These are phyloP conservation scores for Gremmenia infestans DNA, from an alignment of 2,329 filamentous ascomycete species.

Conservation along the genomic window DNA sequence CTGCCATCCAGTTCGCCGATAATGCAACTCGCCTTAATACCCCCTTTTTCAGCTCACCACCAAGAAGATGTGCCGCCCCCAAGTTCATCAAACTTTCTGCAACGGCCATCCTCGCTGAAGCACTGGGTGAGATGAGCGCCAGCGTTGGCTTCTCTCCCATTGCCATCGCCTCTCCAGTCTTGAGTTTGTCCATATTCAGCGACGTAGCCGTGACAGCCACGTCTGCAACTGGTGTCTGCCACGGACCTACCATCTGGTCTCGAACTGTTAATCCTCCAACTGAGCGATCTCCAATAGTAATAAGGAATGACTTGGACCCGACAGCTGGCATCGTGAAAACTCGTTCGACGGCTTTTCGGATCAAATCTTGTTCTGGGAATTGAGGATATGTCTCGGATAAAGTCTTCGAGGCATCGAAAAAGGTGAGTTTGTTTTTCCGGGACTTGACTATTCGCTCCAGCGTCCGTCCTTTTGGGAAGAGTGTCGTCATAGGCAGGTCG, in stretches of 20 bases:
- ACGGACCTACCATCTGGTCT: constrained; percentile 94
- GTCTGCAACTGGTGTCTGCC: constrained; percentile 92
- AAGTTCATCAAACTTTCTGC: constrained; percentile 92
- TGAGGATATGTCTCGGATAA: constrained; percentile 51
- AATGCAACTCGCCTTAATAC: constrained; percentile 65
- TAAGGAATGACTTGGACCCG: constrained; percentile 95
- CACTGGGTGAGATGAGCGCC: constrained; percentile 81
- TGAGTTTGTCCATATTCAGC: constrained; percentile 62
- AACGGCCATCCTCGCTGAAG: constrained; percentile 94
- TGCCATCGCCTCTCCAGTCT: constrained; percentile 91
- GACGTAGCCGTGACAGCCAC: constrained; percentile 88
- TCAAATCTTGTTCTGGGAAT: constrained; percentile 34
- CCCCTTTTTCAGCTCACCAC: constrained; percentile 44
- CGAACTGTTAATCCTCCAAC: constrained; percentile 84
- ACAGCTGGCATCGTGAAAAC: constrained; percentile 84
- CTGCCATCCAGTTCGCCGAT: constrained; percentile 98
- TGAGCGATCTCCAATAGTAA: constrained; percentile 90
- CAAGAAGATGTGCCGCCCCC: constrained; percentile 64
- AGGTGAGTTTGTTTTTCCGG: constrained; percentile 59
- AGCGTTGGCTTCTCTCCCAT: constrained; percentile 91
- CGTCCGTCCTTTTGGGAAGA: constrained; percentile 85
- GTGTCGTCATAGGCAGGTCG: constrained; percentile 79
- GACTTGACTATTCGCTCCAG: constrained; percentile 71
- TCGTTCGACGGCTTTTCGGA: constrained; percentile 66
- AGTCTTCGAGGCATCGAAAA: constrained; percentile 64